These are phyloP conservation scores for Pseudozyma thailandica DNA, from an alignment of 1,284 basidiomycete genomes.

Conservation along the genomic window DNA sequence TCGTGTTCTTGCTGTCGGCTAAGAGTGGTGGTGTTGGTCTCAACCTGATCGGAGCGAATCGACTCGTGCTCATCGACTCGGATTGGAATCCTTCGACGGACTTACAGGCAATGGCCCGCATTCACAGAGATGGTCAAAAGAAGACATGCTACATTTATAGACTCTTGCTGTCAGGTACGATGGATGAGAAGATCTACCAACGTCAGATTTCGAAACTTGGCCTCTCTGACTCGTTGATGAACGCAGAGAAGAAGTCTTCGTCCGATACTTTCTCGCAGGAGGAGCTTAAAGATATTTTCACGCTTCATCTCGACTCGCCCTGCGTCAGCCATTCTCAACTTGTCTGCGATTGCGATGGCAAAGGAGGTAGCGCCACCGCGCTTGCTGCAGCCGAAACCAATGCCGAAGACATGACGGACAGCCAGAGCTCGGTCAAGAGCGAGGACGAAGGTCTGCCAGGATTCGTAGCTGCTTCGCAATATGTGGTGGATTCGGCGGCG, in stretches of 20 bases:
- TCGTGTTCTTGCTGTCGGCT: slow-evolving; percentile 92
- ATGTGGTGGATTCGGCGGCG: slow-evolving; percentile 25
- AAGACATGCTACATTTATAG: slow-evolving; percentile 88
- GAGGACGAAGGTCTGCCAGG: slow-evolving; percentile 32
- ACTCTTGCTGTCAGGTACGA: slow-evolving; percentile 73
- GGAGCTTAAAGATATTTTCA: slow-evolving; percentile 81
- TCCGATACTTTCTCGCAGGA: slow-evolving; percentile 57
- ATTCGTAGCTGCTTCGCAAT: slow-evolving; percentile 55
- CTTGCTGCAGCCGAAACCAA: background rate
- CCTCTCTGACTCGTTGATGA: slow-evolving; percentile 74
- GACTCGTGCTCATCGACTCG: slow-evolving; percentile 84
- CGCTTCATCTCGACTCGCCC: slow-evolving; percentile 79
- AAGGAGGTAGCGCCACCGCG: slow-evolving; percentile 27
- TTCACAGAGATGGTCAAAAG: slow-evolving; percentile 85
- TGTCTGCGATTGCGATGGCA: slow-evolving; percentile 62
- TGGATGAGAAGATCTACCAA: slow-evolving; percentile 71
- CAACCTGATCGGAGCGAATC: slow-evolving; percentile 96
- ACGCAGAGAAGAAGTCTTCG: slow-evolving; percentile 50
- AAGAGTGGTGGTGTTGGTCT: slow-evolving; percentile 98
- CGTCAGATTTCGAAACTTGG: slow-evolving; percentile 96
- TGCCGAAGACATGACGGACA: background rate
- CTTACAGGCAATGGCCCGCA: slow-evolving; percentile 96
- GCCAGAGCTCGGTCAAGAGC: slow-evolving; percentile 24
- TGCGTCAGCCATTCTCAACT: slow-evolving; percentile 85
- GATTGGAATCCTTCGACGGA: slow-evolving; percentile 93